These are phyloP conservation scores for Xylaria sp. DNA, from an alignment of 2,329 filamentous ascomycete species.

Conservation along the genomic window DNA sequence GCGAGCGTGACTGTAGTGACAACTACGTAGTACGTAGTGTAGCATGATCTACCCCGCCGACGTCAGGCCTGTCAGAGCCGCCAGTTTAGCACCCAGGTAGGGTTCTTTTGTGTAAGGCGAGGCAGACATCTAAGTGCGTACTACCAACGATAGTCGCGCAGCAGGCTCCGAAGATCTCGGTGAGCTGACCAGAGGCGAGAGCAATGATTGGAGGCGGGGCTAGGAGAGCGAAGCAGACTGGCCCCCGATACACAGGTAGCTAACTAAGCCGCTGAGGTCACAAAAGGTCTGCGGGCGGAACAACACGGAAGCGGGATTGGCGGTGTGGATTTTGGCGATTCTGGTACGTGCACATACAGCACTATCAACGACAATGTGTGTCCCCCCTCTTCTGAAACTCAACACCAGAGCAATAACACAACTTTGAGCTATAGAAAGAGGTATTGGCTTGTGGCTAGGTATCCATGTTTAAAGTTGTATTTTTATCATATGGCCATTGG, in stretches of 20 bases:
- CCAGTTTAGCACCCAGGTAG: background rate
- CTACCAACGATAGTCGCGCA: slow-evolving; percentile 5
- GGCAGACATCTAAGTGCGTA: slow-evolving; percentile 19
- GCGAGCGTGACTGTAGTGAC: background rate
- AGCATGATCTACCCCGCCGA: slow-evolving; percentile 8
- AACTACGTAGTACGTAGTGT: background rate
- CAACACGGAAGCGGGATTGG: slow-evolving; percentile 6
- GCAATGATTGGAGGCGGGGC: slow-evolving; percentile 22
- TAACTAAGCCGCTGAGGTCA: slow-evolving; percentile 28
- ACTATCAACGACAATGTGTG: background rate
- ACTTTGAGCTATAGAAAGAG: background rate
- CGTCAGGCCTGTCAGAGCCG: slow-evolving; percentile 21
- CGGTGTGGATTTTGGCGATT: slow-evolving; percentile 10
- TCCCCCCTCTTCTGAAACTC: background rate
- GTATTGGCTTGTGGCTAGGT: background rate
- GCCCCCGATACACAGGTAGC: background rate
- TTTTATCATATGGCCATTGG: slow-evolving; percentile 12
- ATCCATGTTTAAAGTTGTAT: slow-evolving; percentile 11
- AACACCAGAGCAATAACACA: background rate
- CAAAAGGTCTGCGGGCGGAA: slow-evolving; percentile 5
- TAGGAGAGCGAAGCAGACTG: slow-evolving; percentile 6
- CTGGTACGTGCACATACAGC: background rate
- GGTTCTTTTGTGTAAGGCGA: slow-evolving; percentile 17
- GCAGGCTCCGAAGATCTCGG: slow-evolving; percentile 19
- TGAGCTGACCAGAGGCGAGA: slow-evolving; percentile 29